Base-by-base conservation (phyloP, 179 eudicot species). In the Gypsophila paniculata region DNA sequence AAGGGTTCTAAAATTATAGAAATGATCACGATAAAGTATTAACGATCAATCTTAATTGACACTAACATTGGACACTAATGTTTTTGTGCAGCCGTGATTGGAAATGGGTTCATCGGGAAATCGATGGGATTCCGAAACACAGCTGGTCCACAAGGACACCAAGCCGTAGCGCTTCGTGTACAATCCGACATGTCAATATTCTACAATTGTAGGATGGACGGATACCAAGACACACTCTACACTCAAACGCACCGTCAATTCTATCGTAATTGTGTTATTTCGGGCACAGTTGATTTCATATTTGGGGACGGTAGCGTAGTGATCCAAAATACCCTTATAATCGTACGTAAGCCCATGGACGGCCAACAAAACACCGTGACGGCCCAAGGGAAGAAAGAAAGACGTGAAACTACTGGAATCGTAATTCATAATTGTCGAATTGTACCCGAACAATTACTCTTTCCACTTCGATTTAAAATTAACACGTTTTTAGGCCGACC, bases 271-370 rank as follows among this genome's bases (percentile, higher is more conserved):
- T 91, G 97, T 61, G 85, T 85, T 23, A 80, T 91, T 14, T 86
- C 90, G 0, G 97, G 97, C 44, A 91, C 96, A 0, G 74, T 91
- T 0, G 96, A 91, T 48, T 87, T 88, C 83, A 86, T 91, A 54
- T 89, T 87, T 4, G 97, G 97, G 0, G 87, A 81, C 61, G 75
- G 81, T 0, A 72, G 36, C 8, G 68, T 78, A 1, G 11, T 86
- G 64, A 78, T 88, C 70, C 88, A 90, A 77, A 86, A 89, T 79
- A 76, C 85, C 7, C 69, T 76, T 57, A 78, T 91, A 59, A 74
- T 90, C 0, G 85, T 78, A 0, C 72, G 92, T 17, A 81, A 23
- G 15, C 92, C 92, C 0, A 55, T 80, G 84, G 65, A 75, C 7
- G 62, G 69, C 0, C 93, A 88, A 15, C 78, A 85, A 26, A 90